These are phyloP conservation scores for Trametes polyzona DNA, from an alignment of 1,284 basidiomycete genomes.

Conservation along the genomic window DNA sequence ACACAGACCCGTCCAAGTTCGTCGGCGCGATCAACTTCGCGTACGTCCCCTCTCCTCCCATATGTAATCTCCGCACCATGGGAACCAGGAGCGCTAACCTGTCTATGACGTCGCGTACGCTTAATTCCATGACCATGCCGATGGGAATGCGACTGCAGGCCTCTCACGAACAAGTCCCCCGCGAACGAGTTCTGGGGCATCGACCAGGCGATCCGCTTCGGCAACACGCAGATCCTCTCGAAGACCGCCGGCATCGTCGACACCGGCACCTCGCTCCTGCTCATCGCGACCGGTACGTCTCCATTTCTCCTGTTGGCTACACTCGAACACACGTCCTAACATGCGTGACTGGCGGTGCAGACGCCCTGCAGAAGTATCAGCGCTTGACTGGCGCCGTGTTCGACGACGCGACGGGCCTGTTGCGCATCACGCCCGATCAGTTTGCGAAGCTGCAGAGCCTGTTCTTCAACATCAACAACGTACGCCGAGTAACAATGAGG, in stretches of 20 bases:
- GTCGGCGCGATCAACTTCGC: conserved; percentile 50
- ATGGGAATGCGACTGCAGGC: conserved; percentile 32
- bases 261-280: conserved; percentile 50
- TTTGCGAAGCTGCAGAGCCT: conserved; percentile 44
- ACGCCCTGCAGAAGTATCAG: conserved; percentile 40
- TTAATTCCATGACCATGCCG: background rate
- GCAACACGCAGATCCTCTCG: conserved; percentile 47
- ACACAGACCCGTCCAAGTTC: conserved; percentile 47
- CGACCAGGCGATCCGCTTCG: conserved; percentile 60
- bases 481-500: too few relatives aligned
- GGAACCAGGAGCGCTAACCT: background rate
- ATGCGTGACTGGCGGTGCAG: conserved; percentile 14
- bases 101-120: too few relatives aligned
- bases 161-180: conserved; percentile 52
- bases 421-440: conserved; percentile 41
- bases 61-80: too few relatives aligned
- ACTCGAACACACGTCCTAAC: background rate
- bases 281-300: conserved; percentile 40
- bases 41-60: conserved; percentile 35
- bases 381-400: conserved; percentile 41
- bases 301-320: background rate
- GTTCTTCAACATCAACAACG: conserved; percentile 46
- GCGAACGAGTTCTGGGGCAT: conserved; percentile 65
- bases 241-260: conserved; percentile 65
- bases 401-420: conserved; percentile 45